Percentiles rank a stretch among this genome's conserved stretches.
Conservation (phyloP, 2,329 filamentous ascomycete genomes). For the Sclerotinia trifoliorum region DNA sequence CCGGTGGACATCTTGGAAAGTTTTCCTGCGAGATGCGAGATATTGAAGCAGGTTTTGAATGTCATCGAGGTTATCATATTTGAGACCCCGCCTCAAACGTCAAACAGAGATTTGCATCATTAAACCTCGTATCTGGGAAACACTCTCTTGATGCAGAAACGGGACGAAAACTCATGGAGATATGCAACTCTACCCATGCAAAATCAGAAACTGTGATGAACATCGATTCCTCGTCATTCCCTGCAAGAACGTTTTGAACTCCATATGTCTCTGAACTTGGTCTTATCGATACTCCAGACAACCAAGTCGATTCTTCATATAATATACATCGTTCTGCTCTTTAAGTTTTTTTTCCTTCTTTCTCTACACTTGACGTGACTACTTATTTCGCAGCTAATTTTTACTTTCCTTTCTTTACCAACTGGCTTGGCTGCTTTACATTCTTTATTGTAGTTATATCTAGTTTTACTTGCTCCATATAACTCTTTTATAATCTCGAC, state of each 20-base stretch:
- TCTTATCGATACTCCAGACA: conserved; percentile 32
- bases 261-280: neutral
- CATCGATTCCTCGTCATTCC: conserved; percentile 29
- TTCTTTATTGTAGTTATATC: conserved; percentile 46
- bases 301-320: conserved; percentile 36
- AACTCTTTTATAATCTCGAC: conserved; percentile 26
- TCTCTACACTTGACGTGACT: conserved; percentile 39
- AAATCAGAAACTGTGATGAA: conserved; percentile 41
- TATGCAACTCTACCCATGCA: conserved; percentile 39
- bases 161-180: conserved; percentile 36
- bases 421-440: conserved; percentile 54
- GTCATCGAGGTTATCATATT: conserved; percentile 14
- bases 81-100: conserved; percentile 32
- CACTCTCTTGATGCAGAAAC: conserved; percentile 38
- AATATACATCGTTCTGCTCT: conserved; percentile 30
- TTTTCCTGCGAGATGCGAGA: neutral
- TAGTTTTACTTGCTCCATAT: conserved; percentile 36
- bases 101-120: conserved; percentile 33
- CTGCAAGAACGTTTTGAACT: conserved; percentile 19
- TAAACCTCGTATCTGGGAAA: conserved; percentile 36
- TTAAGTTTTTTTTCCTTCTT: conserved; percentile 32
- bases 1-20: neutral
- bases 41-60: neutral
- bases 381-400: conserved; percentile 40
- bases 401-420: conserved; percentile 49